Evolutionary conservation across 352 stramenopile genomes (phyloP).

Genomic region (Achlya hypogyna): DNA sequence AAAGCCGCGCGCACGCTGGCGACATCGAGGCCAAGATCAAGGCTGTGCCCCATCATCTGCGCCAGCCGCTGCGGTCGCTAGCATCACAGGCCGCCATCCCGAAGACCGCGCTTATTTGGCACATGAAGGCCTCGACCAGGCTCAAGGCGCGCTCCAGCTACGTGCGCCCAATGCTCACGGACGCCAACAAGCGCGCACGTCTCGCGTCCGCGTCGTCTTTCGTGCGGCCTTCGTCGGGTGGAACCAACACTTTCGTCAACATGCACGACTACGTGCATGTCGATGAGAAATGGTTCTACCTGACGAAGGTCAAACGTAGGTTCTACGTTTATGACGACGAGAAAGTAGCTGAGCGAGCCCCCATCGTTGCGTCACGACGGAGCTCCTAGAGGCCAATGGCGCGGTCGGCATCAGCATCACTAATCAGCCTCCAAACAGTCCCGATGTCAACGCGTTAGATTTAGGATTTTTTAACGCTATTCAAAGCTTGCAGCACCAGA

Average conservation of each 20-base stretch:
- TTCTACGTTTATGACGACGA: conserved; percentile 3
- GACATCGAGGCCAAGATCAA: neutral
- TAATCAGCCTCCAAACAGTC: conserved; percentile 2
- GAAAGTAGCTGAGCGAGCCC: neutral
- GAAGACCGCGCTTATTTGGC: neutral
- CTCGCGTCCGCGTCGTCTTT: neutral
- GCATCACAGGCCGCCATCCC: neutral
- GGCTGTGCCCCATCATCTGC: neutral
- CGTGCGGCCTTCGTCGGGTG: neutral
- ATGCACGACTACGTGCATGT: conserved; percentile 1
- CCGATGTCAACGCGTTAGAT: conserved; percentile 4
- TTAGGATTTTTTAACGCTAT: conserved; percentile 1
- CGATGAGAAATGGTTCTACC: neutral
- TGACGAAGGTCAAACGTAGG: neutral
- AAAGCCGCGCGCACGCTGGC: neutral
- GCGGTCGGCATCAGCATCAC: neutral
- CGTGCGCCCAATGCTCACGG: neutral
- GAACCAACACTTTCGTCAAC: neutral
- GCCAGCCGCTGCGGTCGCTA: neutral
- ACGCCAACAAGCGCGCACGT: neutral
- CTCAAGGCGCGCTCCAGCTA: neutral
- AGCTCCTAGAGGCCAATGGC: neutral
- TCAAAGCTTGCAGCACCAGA: conserved; percentile 3
- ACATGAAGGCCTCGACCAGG: neutral
- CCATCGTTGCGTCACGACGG: neutral